phyloP scores from a whole-genome alignment of 768 basidiomycete genomes.

The Hirschioporus abietinus region DNA sequence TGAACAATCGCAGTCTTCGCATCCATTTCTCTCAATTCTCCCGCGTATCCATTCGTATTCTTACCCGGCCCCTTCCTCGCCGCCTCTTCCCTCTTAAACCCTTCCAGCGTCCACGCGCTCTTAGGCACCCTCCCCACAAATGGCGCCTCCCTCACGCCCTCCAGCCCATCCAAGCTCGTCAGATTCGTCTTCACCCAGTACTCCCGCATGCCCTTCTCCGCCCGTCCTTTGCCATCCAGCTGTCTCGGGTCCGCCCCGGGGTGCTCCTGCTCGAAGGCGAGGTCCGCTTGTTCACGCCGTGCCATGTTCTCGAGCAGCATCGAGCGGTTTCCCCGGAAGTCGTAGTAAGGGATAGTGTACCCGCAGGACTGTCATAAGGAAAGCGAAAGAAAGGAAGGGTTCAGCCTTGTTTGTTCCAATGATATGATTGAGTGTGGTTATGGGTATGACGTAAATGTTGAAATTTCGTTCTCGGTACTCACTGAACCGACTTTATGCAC shows the following conservation, averaged over 20 bases:
- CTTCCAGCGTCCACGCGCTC: neutral
- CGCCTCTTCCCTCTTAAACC: neutral
- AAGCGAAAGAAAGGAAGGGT: neutral
- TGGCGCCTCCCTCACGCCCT: conserved; percentile 29
- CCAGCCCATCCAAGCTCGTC: conserved; percentile 52
- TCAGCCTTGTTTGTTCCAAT: too few species aligned
- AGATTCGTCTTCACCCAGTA: conserved; percentile 52
- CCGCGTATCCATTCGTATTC: neutral
- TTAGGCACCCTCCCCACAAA: neutral
- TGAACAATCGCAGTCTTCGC: too few species aligned
- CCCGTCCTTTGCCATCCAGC: conserved; percentile 2
- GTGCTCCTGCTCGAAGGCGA: conserved; percentile 17
- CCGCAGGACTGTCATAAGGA: conserved; percentile 59
- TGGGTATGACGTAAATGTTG: neutral
- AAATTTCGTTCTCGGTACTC: conserved; percentile 13
- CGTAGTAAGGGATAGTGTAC: conserved; percentile 56
- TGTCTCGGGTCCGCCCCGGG: conserved; percentile 6
- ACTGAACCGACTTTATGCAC: conserved; percentile 54
- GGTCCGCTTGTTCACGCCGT: conserved; percentile 39
- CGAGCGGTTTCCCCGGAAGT: conserved; percentile 50
- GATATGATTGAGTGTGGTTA: neutral
- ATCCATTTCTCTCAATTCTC: neutral
- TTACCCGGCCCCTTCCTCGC: neutral
- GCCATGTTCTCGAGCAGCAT: conserved; percentile 42
- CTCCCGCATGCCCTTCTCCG: conserved; percentile 42